Percentiles rank a stretch among this genome's conserved stretches.
These are phyloP conservation scores for Microbotryomycetes sp. DNA, from an alignment of 1,284 basidiomycete species.

Conservation along the genomic window DNA sequence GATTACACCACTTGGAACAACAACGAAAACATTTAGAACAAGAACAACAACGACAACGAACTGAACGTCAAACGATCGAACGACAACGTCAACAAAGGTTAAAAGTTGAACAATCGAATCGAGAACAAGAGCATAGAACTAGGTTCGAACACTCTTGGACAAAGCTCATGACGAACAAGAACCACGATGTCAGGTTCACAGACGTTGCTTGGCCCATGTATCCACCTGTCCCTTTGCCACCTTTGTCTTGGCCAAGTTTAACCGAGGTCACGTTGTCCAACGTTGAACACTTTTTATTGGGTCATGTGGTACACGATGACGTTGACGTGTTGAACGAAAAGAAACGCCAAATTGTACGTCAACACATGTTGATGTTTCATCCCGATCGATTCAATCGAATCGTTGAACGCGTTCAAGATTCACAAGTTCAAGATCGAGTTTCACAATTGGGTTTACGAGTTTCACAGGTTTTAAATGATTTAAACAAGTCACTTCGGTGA, in stretches of 20 bases:
- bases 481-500: background rate
- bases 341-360: conserved; percentile 12
- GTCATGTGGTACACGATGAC: background rate
- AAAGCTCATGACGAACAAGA: conserved; percentile 8
- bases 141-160: conserved; percentile 23
- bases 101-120: conserved; percentile 40
- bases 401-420: conserved; percentile 15
- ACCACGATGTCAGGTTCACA: conserved; percentile 17
- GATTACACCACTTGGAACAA: conserved; percentile 42
- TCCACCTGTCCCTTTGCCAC: conserved; percentile 26
- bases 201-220: conserved; percentile 31
- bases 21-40: conserved; percentile 11
- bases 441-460: conserved; percentile 22
- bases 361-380: conserved; percentile 28
- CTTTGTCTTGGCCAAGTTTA: conserved; percentile 38
- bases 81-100: conserved; percentile 51
- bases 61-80: conserved; percentile 51
- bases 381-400: conserved; percentile 29
- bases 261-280: conserved; percentile 13
- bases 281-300: conserved; percentile 21
- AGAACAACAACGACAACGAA: conserved; percentile 48
- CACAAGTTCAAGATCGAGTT: conserved; percentile 18
- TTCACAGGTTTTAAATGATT: conserved; percentile 26
- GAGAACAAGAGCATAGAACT: conserved; percentile 11
- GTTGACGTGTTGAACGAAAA: too few relatives aligned